phyloP scores from a whole-genome alignment of 2,329 filamentous ascomycete species.

The Epichloe coenophiala region DNA sequence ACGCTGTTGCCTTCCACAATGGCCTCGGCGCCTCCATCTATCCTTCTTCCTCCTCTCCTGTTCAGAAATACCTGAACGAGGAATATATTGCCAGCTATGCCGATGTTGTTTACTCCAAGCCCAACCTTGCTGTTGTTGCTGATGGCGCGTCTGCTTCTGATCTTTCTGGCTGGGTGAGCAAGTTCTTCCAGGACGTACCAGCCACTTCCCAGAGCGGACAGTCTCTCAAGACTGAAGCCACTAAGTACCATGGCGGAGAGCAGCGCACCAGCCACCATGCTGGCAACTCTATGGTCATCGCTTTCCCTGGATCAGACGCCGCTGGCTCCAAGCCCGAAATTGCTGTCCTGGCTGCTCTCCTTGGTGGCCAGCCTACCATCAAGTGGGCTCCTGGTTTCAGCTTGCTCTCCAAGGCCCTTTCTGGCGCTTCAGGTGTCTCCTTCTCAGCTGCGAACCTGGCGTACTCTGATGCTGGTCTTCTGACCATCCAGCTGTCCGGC shows the following conservation, averaged over 20 bases:
- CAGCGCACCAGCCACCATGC: constrained; percentile 67
- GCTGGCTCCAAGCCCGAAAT: constrained; percentile 79
- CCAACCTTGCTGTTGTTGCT: constrained; percentile 82
- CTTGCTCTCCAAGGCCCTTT: constrained; percentile 67
- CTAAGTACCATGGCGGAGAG: constrained; percentile 91
- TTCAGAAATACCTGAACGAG: constrained; percentile 69
- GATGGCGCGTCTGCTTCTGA: constrained; percentile 69
- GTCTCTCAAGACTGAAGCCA: constrained; percentile 44
- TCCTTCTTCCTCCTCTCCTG: constrained; percentile 56
- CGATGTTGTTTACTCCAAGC: constrained; percentile 68
- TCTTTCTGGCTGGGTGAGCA: constrained; percentile 76
- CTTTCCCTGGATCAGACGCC: constrained; percentile 80
- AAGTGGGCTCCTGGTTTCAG: constrained; percentile 96
- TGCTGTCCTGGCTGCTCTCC: constrained; percentile 72
- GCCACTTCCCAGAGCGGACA: constrained; percentile 37
- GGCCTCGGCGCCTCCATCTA: constrained; percentile 73
- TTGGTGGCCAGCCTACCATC: constrained; percentile 81
- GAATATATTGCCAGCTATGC: constrained; percentile 64
- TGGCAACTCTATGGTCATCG: constrained; percentile 77
- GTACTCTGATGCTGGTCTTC: constrained; percentile 89
- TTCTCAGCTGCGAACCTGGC: constrained; percentile 64
- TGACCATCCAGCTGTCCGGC: constrained; percentile 72
- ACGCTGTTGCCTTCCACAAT: constrained; percentile 80
- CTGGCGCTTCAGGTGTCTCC: constrained; percentile 50
- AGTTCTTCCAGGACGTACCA: constrained; percentile 74